Conservation (phyloP, 2,329 filamentous ascomycete genomes). For the Purpureocillium takamizusanense region DNA sequence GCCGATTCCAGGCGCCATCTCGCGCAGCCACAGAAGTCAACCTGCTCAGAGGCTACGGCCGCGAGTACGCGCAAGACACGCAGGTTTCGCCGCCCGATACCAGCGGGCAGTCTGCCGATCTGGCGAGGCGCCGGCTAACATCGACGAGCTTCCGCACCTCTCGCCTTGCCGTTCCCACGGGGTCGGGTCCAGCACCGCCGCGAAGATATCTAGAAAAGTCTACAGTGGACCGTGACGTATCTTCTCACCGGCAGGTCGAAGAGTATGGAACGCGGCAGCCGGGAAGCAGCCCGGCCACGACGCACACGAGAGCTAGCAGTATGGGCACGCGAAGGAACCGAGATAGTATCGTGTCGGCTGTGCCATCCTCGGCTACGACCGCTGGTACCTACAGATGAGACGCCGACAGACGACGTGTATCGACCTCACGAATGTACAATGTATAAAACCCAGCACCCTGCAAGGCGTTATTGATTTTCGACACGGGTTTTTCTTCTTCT, state of each 20-base stretch:
- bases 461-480: slow-evolving; percentile 2
- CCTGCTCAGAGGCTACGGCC: slow-evolving; percentile 19
- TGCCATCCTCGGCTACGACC: slow-evolving; percentile 26
- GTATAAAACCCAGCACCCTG: slow-evolving; percentile 1
- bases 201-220: slow-evolving; percentile 42
- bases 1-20: slow-evolving; percentile 46
- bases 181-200: slow-evolving; percentile 26
- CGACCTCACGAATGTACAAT: slow-evolving; percentile 17
- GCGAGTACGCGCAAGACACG: slow-evolving; percentile 20
- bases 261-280: slow-evolving; percentile 27
- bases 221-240: slow-evolving; percentile 29
- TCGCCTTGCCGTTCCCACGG: slow-evolving; percentile 31
- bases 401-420: slow-evolving; percentile 17
- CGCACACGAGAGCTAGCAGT: slow-evolving; percentile 36
- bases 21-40: slow-evolving; percentile 49
- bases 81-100: slow-evolving; percentile 23
- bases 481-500: slow-evolving; percentile 4
- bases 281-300: slow-evolving; percentile 31
- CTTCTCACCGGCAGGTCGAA: slow-evolving; percentile 13
- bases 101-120: slow-evolving; percentile 29
- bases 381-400: slow-evolving; percentile 35
- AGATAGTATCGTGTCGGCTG: slow-evolving; percentile 25
- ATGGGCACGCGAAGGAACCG: slow-evolving; percentile 33
- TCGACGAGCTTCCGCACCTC: slow-evolving; percentile 37
- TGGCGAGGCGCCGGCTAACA: slow-evolving; percentile 45